Evolutionary conservation across 1,284 basidiomycete species (phyloP), one percentile per base, ranked within the genome.

Genomic region (Cystobasidium pallidum): DNA sequence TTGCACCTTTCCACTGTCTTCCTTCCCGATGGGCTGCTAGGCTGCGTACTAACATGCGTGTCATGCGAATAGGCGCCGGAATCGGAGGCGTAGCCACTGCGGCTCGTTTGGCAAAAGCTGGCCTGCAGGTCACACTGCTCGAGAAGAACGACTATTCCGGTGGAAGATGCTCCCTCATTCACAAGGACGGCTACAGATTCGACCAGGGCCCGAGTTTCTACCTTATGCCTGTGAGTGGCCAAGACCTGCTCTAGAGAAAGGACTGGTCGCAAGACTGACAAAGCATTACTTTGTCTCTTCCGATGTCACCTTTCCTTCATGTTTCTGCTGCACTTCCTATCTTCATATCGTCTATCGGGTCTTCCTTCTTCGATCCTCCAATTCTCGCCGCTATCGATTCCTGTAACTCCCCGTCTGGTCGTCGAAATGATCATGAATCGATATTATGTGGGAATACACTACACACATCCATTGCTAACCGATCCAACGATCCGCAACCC

Each of bases 91-190:
- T 81, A 30, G 78, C 83, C 2, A 82, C 83, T 1, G 84, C 84
- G 0, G 84, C 84, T 1, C 76, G 84, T 28, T 78, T 84, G 3
- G 81, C 82, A 8, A 80, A 82, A 64, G 81, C 82, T 2, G 84
- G 84, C 0, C 80, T 84, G 73, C 77, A 81, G 15, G 83, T 85
- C 2, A 82, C 81, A 24, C 80, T 83, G 1, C 79, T 82, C 39
- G 83, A 83, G 76, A 83, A 81, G 81, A 83, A 84, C 71, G 78
- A 78, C 39, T 82, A 81, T 71, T 82, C 82, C 7, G 84, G 84
- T 2, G 85, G 85, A 13, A 78, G 84, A 75, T 86, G 85, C 78
- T 83, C 82, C 71, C 77, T 85, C 70, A 81, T 85, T 57, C 80
- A 82, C 65, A 80, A 83, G 66, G 80, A 83, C 34, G 83, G 83